These are phyloP conservation scores for Chlorella sorokiniana DNA, from an alignment of 139 green algal species.

Conservation along the genomic window DNA sequence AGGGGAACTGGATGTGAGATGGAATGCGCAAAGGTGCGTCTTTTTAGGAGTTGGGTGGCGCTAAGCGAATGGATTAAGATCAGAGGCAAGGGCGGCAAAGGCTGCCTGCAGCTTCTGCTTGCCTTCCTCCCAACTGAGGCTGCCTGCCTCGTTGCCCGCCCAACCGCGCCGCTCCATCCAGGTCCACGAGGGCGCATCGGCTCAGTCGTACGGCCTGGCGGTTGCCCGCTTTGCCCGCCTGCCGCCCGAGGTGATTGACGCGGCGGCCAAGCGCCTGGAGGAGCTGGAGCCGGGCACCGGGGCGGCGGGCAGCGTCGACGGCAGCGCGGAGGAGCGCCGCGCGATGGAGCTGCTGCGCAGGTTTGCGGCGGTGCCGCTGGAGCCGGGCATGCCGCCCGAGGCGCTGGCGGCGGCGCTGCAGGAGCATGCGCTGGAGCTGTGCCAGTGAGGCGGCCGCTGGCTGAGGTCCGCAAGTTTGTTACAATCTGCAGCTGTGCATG, in stretches of 20 bases:
- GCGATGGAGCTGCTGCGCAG: constrained; percentile 55
- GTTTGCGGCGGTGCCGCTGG: constrained; percentile 66
- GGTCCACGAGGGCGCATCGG: constrained; percentile 78
- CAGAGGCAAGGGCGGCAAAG: too few species aligned
- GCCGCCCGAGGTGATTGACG: constrained; percentile 78
- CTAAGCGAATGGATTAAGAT: too few species aligned
- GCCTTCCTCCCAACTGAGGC: not conserved
- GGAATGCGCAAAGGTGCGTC: too few species aligned
- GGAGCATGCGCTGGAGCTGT: constrained; percentile 30
- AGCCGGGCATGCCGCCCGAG: constrained; percentile 44
- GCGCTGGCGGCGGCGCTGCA: constrained; percentile 42
- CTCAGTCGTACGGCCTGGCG: constrained; percentile 95
- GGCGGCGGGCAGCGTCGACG: not conserved
- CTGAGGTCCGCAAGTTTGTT: too few species aligned
- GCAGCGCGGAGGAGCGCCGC: not conserved
- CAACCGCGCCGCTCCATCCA: not conserved
- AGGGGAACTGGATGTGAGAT: not conserved
- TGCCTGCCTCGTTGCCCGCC: not conserved
- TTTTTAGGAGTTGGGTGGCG: too few species aligned
- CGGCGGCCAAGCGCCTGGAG: constrained; percentile 72
- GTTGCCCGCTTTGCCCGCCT: constrained; percentile 92
- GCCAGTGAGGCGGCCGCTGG: too few species aligned
- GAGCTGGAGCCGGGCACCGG: constrained; percentile 59
- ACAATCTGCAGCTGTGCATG: too few species aligned
- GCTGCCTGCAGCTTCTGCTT: too few species aligned